These are phyloP conservation scores for Wickerhamiella shivajii DNA, from an alignment of 805 yeast genomes.

Conservation along the genomic window DNA sequence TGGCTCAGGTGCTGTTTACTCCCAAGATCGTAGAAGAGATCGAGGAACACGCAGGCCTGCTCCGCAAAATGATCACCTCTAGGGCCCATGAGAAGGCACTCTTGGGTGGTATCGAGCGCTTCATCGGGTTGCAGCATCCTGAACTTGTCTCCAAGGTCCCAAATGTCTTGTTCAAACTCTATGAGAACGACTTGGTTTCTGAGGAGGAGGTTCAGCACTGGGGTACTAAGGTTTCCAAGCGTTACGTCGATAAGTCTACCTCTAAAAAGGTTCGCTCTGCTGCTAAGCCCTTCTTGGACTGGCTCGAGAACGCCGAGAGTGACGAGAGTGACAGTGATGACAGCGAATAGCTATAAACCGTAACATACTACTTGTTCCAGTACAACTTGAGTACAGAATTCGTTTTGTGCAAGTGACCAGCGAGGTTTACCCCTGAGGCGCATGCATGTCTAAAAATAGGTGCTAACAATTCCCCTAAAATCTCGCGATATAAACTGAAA, in stretches of 20 bases:
- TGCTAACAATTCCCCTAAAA: too few relatives aligned
- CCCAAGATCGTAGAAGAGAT: conserved; percentile 62
- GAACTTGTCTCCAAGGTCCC: conserved; percentile 60
- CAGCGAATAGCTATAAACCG: too few relatives aligned
- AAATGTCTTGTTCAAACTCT: conserved; percentile 64
- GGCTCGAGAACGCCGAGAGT: conserved; percentile 91
- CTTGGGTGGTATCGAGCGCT: conserved; percentile 91
- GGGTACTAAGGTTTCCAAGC: conserved; percentile 86
- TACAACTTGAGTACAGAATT: too few relatives aligned
- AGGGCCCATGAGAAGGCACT: conserved; percentile 62
- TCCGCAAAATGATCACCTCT: conserved; percentile 57
- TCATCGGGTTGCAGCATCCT: conserved; percentile 69
- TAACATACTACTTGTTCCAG: too few relatives aligned
- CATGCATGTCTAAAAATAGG: too few relatives aligned
- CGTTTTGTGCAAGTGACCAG: too few relatives aligned
- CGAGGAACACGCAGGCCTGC: conserved; percentile 64
- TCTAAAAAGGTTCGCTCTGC: conserved; percentile 91
- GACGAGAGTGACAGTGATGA: conserved; percentile 53
- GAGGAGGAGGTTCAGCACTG: conserved; percentile 72
- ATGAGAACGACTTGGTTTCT: conserved; percentile 68
- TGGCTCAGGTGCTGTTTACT: conserved; percentile 73
- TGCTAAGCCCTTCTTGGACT: conserved; percentile 86
- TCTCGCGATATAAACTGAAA: too few relatives aligned
- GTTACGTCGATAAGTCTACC: conserved; percentile 80
- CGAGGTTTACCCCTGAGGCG: too few relatives aligned